Evolutionary conservation across 345 rosid species (phyloP), one percentile per base, ranked within the genome.

Genomic region (Boechera divaricarpa): DNA sequence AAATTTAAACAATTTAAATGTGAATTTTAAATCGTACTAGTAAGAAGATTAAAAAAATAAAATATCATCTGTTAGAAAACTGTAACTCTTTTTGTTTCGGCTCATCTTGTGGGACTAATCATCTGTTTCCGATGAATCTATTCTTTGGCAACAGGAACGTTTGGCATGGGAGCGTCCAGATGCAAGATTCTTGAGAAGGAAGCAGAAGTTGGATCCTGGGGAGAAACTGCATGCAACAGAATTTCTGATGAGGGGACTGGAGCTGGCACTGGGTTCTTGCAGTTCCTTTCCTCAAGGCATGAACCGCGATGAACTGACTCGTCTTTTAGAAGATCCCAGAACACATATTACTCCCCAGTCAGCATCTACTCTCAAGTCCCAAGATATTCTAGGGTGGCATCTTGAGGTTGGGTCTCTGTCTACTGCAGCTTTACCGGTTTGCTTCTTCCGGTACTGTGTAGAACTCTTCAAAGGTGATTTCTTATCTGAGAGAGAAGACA

Each of bases 141-240:
- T 77, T 35, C 15, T 70, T 65, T 16, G 71, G 72, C 42, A 44
- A 78, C 86, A 90, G 96, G 83, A 83, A 1, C 82, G 82, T 26
- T 67, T 83, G 79, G 33, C 41, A 28, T 87, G 89, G 87, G 96
- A 90, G 85, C 69, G 85, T 80, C 89, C 90, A 21, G 84, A 83
- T 75, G 75, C 82, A 61, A 74, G 78, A 70, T 78, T 83, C 67
- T 70, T 58, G 28, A 80, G 69, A 66, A 80, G 31, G 10, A 73
- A 79, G 26, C 58, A 55, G 48, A 76, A 78, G 9, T 15, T 67
- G 53, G 29, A 83, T 35, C 80, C 63, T 4, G 74, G 11, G 24
- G 78, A 74, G 63, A 85, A 85, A 69, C 36, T 88, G 62, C 66
- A 72, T 49, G 86, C 78, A 26, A 78, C 84, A 31, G 92, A 88